Conservation (phyloP, 495 filamentous ascomycete genomes). For the Elasticomyces elasticus region DNA sequence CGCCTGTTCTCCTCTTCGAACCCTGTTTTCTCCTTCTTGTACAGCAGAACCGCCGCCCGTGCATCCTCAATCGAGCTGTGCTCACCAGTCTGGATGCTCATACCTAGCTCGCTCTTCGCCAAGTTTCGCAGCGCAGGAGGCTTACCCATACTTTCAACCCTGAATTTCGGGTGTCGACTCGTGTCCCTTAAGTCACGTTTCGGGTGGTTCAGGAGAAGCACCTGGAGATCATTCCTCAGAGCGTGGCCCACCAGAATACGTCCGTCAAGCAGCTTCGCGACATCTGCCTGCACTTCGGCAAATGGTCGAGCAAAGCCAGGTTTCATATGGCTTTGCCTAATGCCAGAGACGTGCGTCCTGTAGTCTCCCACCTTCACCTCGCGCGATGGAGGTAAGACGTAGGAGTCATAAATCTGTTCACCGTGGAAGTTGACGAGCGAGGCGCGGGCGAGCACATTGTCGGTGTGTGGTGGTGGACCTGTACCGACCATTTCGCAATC, state of each 20-base stretch:
- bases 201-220: slow-evolving; percentile 64
- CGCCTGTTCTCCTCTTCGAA: slow-evolving; percentile 70
- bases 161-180: slow-evolving; percentile 61
- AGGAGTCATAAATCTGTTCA: slow-evolving; percentile 81
- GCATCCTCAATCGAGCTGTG: slow-evolving; percentile 83
- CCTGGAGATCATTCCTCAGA: slow-evolving; percentile 75
- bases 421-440: slow-evolving; percentile 89
- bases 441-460: slow-evolving; percentile 69
- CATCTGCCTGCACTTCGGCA: slow-evolving; percentile 60
- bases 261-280: slow-evolving; percentile 60
- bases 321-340: slow-evolving; percentile 57
- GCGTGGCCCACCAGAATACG: slow-evolving; percentile 82
- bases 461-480: slow-evolving; percentile 44
- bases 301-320: slow-evolving; percentile 52
- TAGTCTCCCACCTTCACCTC: slow-evolving; percentile 67
- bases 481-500: slow-evolving; percentile 99
- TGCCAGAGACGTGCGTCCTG: slow-evolving; percentile 74
- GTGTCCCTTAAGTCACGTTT: slow-evolving; percentile 75
- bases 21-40: slow-evolving; percentile 63
- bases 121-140: slow-evolving; percentile 69
- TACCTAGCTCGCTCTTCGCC: slow-evolving; percentile 63
- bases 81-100: slow-evolving; percentile 71
- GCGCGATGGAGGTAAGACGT: slow-evolving; percentile 62
- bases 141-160: slow-evolving; percentile 60
- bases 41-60: slow-evolving; percentile 76